phyloP scores from a whole-genome alignment of 1,139 yeast genomes.

The Zygosaccharomyces pseudobailii region DNA sequence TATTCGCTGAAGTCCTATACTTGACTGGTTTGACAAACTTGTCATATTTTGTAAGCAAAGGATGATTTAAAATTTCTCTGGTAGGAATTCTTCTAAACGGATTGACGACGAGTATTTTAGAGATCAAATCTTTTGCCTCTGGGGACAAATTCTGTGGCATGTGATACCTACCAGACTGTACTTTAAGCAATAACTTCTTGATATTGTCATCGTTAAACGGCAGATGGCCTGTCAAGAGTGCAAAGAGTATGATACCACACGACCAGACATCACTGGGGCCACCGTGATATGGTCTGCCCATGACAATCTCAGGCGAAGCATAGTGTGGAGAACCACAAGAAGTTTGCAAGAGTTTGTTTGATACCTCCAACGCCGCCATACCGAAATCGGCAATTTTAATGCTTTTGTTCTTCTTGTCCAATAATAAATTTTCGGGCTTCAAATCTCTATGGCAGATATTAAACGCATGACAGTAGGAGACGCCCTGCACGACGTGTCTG shows the following conservation, averaged over 20 bases:
- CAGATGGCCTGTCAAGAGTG: constrained; percentile 69
- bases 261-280: constrained; percentile 86
- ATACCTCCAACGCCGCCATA: constrained; percentile 79
- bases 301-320: constrained; percentile 82
- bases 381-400: constrained; percentile 83
- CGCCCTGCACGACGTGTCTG: constrained; percentile 69
- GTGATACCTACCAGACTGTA: constrained; percentile 68
- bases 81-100: constrained; percentile 77
- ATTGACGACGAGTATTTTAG: constrained; percentile 73
- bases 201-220: constrained; percentile 82
- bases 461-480: constrained; percentile 77
- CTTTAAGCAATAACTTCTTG: constrained; percentile 62
- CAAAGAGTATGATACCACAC: constrained; percentile 76
- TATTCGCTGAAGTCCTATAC: constrained; percentile 23
- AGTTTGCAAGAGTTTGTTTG: constrained; percentile 66
- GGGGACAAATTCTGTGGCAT: constrained; percentile 68
- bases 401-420: constrained; percentile 56
- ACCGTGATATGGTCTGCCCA: constrained; percentile 74
- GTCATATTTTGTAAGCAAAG: constrained; percentile 67
- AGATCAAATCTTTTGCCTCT: constrained; percentile 84
- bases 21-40: constrained; percentile 28
- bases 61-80: constrained; percentile 68
- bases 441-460: constrained; percentile 80
- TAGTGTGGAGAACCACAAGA: constrained; percentile 85
- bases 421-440: constrained; percentile 69